Evolutionary conservation across 2,329 filamentous ascomycete genomes (phyloP).

Genomic region (Exutisphaerella laricina): DNA sequence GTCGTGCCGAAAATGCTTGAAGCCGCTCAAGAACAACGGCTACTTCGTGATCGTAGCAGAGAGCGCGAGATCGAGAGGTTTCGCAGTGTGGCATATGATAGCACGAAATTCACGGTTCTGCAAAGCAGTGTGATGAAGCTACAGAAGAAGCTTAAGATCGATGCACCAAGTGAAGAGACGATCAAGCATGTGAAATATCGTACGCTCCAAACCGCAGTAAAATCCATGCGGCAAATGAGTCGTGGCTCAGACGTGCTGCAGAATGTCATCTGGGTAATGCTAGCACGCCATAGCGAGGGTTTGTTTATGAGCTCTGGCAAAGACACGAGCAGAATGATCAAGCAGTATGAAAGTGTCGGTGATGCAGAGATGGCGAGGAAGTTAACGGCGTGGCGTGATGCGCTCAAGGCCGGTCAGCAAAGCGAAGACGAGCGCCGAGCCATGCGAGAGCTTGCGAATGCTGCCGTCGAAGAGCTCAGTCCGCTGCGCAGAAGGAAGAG

Average conservation of each 20-base stretch:
- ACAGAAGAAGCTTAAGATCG: slow-evolving; percentile 26
- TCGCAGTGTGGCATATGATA: slow-evolving; percentile 13
- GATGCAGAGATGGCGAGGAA: slow-evolving; percentile 16
- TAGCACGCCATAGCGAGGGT: slow-evolving; percentile 20
- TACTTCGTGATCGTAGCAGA: slow-evolving; percentile 16
- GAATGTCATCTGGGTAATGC: slow-evolving; percentile 30
- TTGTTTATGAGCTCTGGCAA: slow-evolving; percentile 31
- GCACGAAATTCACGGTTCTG: slow-evolving; percentile 20
- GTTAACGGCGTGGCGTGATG: slow-evolving; percentile 24
- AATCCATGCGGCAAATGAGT: slow-evolving; percentile 22
- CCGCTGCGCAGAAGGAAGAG: neutral
- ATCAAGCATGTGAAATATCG: slow-evolving; percentile 14
- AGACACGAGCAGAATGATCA: slow-evolving; percentile 34
- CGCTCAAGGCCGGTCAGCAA: slow-evolving; percentile 26
- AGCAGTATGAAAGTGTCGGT: slow-evolving; percentile 19
- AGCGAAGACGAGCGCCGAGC: slow-evolving; percentile 17
- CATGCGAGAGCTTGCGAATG: slow-evolving; percentile 22
- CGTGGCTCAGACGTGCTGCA: slow-evolving; percentile 30
- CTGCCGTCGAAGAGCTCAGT: slow-evolving; percentile 11
- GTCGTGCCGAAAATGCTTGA: slow-evolving; percentile 15
- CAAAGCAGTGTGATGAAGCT: slow-evolving; percentile 21
- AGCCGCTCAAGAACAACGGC: slow-evolving; percentile 13
- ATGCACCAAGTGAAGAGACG: slow-evolving; percentile 8
- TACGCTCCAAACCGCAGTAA: slow-evolving; percentile 18
- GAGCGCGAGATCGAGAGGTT: slow-evolving; percentile 26